Percentiles rank a stretch among this genome's conserved stretches.
Conservation (phyloP, 2,329 filamentous ascomycete genomes). For the Pseudocercospora vitis region DNA sequence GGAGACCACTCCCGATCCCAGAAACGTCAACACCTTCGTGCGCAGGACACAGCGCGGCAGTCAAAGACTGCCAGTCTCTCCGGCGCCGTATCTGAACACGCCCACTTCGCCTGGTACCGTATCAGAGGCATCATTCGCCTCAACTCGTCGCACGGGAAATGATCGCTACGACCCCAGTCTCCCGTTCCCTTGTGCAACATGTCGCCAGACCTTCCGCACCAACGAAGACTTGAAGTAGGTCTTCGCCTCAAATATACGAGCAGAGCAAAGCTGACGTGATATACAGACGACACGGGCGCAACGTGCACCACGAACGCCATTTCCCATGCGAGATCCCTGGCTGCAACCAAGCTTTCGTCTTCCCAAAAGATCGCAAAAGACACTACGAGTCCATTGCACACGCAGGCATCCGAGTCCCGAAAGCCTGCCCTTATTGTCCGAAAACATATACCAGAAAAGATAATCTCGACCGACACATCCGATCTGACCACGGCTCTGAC, state of each 20-base stretch:
- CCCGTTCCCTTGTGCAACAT: neutral
- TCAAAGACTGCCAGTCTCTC: neutral
- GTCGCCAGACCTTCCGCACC: neutral
- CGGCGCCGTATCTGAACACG: neutral
- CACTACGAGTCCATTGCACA: neutral
- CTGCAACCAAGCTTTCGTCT: neutral
- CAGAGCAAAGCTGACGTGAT: neutral
- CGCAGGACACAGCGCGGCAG: neutral
- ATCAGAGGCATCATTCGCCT: slow-evolving; percentile 2
- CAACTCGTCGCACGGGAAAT: neutral
- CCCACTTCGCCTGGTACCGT: neutral
- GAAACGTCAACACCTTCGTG: neutral
- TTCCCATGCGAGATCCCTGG: neutral
- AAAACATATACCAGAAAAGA: neutral
- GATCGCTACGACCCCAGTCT: neutral
- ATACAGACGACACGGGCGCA: neutral
- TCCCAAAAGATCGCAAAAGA: neutral
- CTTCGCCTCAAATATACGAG: neutral
- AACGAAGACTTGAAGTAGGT: neutral
- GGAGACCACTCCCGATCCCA: neutral
- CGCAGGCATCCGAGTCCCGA: too few relatives aligned
- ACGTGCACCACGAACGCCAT: neutral
- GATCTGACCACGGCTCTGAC: neutral
- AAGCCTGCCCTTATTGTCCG: neutral
- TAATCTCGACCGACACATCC: neutral